phyloP scores from a whole-genome alignment of 1,284 basidiomycete species.

The Paramarasmius palmivorus region DNA sequence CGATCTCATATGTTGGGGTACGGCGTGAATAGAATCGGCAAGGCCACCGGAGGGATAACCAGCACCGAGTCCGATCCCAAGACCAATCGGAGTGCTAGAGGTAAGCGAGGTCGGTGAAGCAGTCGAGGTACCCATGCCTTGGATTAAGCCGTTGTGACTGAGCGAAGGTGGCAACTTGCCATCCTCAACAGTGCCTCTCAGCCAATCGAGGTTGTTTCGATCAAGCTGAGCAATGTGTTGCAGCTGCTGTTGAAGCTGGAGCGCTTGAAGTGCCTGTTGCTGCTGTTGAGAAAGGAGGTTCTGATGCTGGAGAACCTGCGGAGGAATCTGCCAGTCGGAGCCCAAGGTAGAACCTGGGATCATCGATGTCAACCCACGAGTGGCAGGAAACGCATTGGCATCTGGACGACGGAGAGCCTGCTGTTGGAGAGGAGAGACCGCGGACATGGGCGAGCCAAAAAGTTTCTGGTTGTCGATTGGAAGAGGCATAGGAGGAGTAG shows the following conservation, averaged over 20 bases:
- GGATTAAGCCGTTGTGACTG: background rate
- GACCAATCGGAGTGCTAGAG: constrained; percentile 5
- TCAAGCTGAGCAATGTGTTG: background rate
- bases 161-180: constrained; percentile 3
- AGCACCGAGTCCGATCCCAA: constrained; percentile 12
- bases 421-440: constrained; percentile 11
- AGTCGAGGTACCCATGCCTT: no score
- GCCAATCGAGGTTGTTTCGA: background rate
- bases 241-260: constrained; percentile 20
- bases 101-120: background rate
- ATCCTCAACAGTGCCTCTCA: background rate
- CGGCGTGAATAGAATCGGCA: constrained; percentile 17
- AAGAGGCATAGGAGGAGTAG: background rate
- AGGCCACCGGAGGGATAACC: constrained; percentile 4
- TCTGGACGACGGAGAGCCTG: constrained; percentile 5
- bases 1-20: constrained; percentile 8
- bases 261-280: constrained; percentile 24
- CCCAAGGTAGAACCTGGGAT: background rate
- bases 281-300: constrained; percentile 7
- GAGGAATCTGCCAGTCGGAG: constrained; percentile 12
- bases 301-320: constrained; percentile 5
- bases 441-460: constrained; percentile 9
- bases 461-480: background rate
- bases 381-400: background rate
- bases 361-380: background rate